A percentile compares a stretch with the other conserved stretches of the same genome.
These are phyloP conservation scores for Amoebophrya sp. DNA, from an alignment of 169 alveolate genomes.

Conservation along the genomic window DNA sequence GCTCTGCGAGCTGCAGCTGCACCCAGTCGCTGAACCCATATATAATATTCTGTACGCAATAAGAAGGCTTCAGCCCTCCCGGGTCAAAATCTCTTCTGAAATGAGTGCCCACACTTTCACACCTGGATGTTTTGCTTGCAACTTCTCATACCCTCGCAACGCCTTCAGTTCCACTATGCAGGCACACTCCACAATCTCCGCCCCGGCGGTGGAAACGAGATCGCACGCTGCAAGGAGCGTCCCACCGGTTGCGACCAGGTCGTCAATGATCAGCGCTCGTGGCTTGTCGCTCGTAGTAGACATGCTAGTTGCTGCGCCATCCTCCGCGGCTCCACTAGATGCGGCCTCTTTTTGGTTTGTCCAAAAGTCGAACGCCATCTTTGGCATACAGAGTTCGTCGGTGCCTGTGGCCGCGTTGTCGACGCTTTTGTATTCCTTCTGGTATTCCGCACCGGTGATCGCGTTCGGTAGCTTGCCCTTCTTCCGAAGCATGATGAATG, in stretches of 20 bases:
- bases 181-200: neutral
- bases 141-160: neutral
- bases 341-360: too few species aligned
- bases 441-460: neutral
- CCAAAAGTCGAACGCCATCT: neutral
- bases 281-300: neutral
- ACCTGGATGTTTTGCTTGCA: neutral
- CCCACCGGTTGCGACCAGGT: conserved; percentile 28
- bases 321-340: neutral
- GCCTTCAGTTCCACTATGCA: neutral
- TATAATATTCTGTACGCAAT: too few species aligned
- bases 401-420: neutral
- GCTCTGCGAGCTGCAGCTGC: too few species aligned
- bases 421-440: neutral
- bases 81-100: neutral
- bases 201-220: neutral
- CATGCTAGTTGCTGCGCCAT: neutral
- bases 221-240: neutral
- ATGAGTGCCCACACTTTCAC: neutral
- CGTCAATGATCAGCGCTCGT: neutral
- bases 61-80: too few species aligned
- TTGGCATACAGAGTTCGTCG: neutral
- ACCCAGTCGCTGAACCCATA: too few species aligned
- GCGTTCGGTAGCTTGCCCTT: conserved; percentile 21
- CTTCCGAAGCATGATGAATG: conserved; percentile 23